Evolutionary conservation across 176 grass and related monocot genomes (phyloP), one percentile per base, ranked within the genome.

Genomic region (Cenchrus fungigraminus): DNA sequence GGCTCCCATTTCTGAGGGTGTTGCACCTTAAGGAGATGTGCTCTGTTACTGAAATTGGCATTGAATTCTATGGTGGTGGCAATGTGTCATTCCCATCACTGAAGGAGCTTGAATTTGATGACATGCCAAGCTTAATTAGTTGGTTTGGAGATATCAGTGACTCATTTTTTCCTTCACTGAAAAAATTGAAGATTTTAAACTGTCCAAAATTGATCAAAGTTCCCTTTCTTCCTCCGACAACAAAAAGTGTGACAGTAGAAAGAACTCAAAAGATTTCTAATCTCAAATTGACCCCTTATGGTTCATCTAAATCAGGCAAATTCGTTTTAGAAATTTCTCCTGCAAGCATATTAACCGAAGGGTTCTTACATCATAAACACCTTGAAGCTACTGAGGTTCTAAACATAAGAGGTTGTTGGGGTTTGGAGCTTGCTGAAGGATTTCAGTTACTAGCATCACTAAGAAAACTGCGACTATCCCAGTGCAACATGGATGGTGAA

Each of bases 341-440:
- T n/a, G 60, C 43, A 55, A 57, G 29, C 65, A 79, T 88, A 61
- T 59, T 88, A 65, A 52, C 6, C 25, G 65, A 83, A 72, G 73
- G 46, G 13, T 79, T 88, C 42, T 78, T 88, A 60, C 86, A 83
- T 45, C 56, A 46, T 58, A 54, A 83, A 78, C 86, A 88, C 57
- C 86, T 83, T 78, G 73, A 64, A 70, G 86, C 80, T 78, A 88
- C 7, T 34, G 73, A 88, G 65, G 80, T 69, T 59, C 47, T 88
- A 68, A 83, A 79, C 49, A 83, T 88, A 78, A 88, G 73, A 47
- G 57, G 73, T 17, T 49, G 29, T 78, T 29, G 74, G 57, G 65
- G 74, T 40, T 76, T 49, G 70, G 43, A 46, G 65, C 37, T 14
- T 61, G 63, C 65, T 31, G 65, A 53, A 88, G 66, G 70, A 15